Conservation (phyloP, 768 basidiomycete genomes). For the Boletus tomentosulus region DNA sequence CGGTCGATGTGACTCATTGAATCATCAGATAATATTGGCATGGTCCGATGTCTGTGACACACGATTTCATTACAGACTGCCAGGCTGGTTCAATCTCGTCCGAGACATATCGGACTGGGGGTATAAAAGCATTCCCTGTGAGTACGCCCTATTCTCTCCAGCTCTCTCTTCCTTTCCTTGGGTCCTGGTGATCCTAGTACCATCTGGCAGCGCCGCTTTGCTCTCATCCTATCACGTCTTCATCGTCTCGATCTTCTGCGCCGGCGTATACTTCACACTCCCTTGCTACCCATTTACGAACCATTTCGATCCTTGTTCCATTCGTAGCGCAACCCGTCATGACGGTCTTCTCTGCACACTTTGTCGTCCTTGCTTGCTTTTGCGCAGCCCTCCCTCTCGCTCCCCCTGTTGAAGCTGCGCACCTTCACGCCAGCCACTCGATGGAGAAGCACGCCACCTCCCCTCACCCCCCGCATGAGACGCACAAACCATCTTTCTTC, state of each 20-base stretch:
- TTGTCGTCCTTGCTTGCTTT: slow-evolving; percentile 45
- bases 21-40: neutral
- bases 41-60: neutral
- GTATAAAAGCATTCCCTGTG: slow-evolving; percentile 20
- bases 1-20: neutral
- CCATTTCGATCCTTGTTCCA: neutral
- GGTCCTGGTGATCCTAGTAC: slow-evolving; percentile 54
- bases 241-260: slow-evolving; percentile 20
- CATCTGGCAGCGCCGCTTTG: slow-evolving; percentile 14
- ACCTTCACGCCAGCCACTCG: slow-evolving; percentile 26
- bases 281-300: slow-evolving; percentile 11
- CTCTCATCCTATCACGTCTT: slow-evolving; percentile 16
- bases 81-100: slow-evolving; percentile 9
- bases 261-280: slow-evolving; percentile 21
- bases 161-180: slow-evolving; percentile 34
- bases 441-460: slow-evolving; percentile 3
- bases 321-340: slow-evolving; percentile 32
- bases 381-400: slow-evolving; percentile 41
- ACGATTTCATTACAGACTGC: slow-evolving; percentile 9
- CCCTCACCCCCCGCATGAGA: neutral
- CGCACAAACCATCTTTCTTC: neutral
- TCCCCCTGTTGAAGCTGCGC: slow-evolving; percentile 37
- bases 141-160: slow-evolving; percentile 27
- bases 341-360: slow-evolving; percentile 46
- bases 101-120: slow-evolving; percentile 9